A percentile compares a stretch with the other conserved stretches of the same genome.
phyloP scores from a whole-genome alignment of 2,329 filamentous ascomycete species.

The Pseudopithomyces chartarum region DNA sequence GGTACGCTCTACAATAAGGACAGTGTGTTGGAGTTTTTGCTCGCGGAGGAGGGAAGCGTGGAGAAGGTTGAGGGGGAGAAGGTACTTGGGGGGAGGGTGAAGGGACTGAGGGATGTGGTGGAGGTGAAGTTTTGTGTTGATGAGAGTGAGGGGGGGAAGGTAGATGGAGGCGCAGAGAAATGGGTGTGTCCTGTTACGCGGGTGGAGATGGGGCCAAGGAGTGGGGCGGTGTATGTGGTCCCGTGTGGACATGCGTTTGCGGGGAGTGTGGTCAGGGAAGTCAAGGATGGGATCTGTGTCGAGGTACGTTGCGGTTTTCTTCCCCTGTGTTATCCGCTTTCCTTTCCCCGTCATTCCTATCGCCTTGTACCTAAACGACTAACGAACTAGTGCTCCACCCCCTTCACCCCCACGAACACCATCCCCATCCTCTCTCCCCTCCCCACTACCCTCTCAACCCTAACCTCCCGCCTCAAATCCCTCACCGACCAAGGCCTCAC shows the following conservation, averaged over 20 bases:
- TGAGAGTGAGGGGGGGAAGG: conserved; percentile 46
- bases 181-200: conserved; percentile 88
- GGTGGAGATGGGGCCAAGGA: conserved; percentile 79
- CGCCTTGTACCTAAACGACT: too few species aligned
- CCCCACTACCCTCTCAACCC: conserved; percentile 70
- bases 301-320: conserved; percentile 47
- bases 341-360: background rate
- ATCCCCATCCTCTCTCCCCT: conserved; percentile 79
- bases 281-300: conserved; percentile 67
- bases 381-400: conserved; percentile 68
- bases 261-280: conserved; percentile 81
- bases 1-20: conserved; percentile 96
- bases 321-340: background rate
- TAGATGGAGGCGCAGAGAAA: conserved; percentile 49
- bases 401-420: conserved; percentile 74
- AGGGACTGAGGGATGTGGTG: conserved; percentile 82
- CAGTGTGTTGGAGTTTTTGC: conserved; percentile 73
- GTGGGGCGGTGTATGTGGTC: conserved; percentile 85
- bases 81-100: conserved; percentile 67
- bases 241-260: conserved; percentile 96
- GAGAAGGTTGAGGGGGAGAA: conserved; percentile 60
- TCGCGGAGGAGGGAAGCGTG: conserved; percentile 60
- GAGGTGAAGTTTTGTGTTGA: conserved; percentile 72
- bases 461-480: conserved; percentile 70
- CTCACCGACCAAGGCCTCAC: conserved; percentile 74